Evolutionary conservation across 1,284 basidiomycete genomes (phyloP).

Genomic region (Apiotrichum akiyoshidainum): DNA sequence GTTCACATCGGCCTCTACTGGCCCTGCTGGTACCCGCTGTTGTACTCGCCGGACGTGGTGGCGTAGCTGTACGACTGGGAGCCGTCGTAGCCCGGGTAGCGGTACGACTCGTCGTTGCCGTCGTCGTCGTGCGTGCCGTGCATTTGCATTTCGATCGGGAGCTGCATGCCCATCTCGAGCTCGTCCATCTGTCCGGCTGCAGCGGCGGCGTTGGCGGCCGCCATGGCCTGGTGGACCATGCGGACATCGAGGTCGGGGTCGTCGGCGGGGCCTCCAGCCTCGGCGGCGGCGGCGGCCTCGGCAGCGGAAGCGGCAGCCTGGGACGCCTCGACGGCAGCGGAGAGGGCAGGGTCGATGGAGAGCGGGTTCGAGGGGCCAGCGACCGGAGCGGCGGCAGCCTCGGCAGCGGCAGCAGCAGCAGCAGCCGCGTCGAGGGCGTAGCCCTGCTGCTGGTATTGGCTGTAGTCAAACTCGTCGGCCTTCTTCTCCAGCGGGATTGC

Average conservation of each 20-base stretch:
- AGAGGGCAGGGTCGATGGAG: slow-evolving; percentile 2
- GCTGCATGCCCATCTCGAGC: slow-evolving; percentile 47
- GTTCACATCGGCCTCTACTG: neutral
- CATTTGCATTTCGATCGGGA: slow-evolving; percentile 50
- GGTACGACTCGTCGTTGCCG: slow-evolving; percentile 12
- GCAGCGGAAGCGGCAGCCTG: slow-evolving; percentile 1
- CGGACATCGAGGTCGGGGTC: slow-evolving; percentile 32
- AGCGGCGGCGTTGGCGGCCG: slow-evolving; percentile 26
- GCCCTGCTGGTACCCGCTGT: slow-evolving; percentile 6
- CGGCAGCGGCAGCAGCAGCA: slow-evolving; percentile 1
- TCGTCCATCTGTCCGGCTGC: slow-evolving; percentile 45
- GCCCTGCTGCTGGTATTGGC: slow-evolving; percentile 8
- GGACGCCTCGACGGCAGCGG: neutral
- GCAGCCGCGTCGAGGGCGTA: neutral
- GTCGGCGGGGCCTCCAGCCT: neutral
- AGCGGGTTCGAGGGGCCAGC: slow-evolving; percentile 6
- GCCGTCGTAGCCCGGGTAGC: slow-evolving; percentile 8
- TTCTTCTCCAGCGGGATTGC: slow-evolving; percentile 8
- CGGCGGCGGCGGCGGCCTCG: slow-evolving; percentile 1
- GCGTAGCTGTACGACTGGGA: slow-evolving; percentile 2
- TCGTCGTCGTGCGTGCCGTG: slow-evolving; percentile 37
- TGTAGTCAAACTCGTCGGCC: slow-evolving; percentile 17
- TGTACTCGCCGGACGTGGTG: neutral
- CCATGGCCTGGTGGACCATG: slow-evolving; percentile 48
- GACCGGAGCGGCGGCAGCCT: slow-evolving; percentile 4